phyloP scores from a whole-genome alignment of 202 grass and related monocot species.

The Carex arenaria region DNA sequence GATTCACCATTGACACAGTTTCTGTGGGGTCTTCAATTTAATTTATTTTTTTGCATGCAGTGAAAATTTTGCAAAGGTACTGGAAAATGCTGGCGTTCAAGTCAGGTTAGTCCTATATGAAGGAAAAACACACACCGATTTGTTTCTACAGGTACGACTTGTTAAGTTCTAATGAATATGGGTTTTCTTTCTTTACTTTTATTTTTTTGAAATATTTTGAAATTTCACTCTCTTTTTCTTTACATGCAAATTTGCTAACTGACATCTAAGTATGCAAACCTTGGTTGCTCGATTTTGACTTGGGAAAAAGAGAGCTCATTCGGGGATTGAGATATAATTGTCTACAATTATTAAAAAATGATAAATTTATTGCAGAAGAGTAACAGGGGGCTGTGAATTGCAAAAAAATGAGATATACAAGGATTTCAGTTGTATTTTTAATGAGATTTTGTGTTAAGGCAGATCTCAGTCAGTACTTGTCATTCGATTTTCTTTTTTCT shows the following conservation, averaged over 20 bases:
- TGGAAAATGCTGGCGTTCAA: conserved; percentile 61
- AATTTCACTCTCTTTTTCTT: neutral
- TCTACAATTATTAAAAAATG: neutral
- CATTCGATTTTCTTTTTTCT: neutral
- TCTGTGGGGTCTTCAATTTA: neutral
- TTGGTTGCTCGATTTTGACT: neutral
- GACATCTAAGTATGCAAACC: neutral
- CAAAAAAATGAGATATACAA: neutral
- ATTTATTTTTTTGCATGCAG: conserved; percentile 41
- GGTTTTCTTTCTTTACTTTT: neutral
- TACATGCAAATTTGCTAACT: neutral
- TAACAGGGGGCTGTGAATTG: neutral
- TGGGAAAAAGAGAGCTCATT: neutral
- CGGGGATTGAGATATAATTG: neutral
- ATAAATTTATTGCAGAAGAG: neutral
- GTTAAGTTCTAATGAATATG: neutral
- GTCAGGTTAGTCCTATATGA: conserved; percentile 78
- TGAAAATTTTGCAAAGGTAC: conserved; percentile 54
- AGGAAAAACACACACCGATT: conserved; percentile 96
- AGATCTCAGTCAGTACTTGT: neutral
- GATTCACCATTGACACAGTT: neutral
- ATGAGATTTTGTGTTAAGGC: neutral
- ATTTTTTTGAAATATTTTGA: neutral
- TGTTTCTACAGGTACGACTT: conserved; percentile 78
- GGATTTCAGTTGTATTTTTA: neutral